Evolutionary conservation across 176 grass and related monocot species (phyloP), one percentile per base, ranked within the genome.

Genomic region (Lolium perenne): DNA sequence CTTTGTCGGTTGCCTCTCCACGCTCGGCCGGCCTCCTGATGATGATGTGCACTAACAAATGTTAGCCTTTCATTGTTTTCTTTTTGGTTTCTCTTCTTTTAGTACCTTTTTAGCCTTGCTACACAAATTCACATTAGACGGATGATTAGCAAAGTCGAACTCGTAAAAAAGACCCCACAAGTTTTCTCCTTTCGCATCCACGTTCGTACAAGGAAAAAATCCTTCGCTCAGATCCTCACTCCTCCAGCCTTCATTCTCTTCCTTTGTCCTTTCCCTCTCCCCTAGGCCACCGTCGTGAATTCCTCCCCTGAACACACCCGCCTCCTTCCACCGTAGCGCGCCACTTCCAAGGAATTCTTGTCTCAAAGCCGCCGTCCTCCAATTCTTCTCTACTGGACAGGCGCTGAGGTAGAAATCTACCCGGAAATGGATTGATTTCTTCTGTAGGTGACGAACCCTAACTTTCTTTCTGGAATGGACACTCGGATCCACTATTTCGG

Each of bases 361-460:
- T 55, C 49, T 38, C 74, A 38, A 18, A 48, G 50, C 26, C 49
- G 74, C 49, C 49, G 74, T 76, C 50, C 15, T 54, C 15, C 7
- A 9, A 47, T 25, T 35, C 74, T 55, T 49, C 49, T 17, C 49
- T 0, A 76, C 74, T 38, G 48, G 73, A 76, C 25, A 76, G 9
- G 74, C 49, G 49, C 46, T 38, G 74, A 26, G 20, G 74, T 16
- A 49, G 74, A 76, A 55, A 76, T 76, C 74, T 20, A 76, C 74
- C 25, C 16, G 74, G 49, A 20, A 55, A 76, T 76, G 74, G 49
- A 76, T 76, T 55, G 74, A 76, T 56, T 76, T 76, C 49, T 76
- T 55, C 10, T 55, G 49, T 76, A 76, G 74, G 74, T 76, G 49
- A 76, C 14, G 72, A 76, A 53, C 72, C 72, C 72, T 76, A 76